phyloP scores from a whole-genome alignment of 129 eudicot species.

The Tagetes patula region DNA sequence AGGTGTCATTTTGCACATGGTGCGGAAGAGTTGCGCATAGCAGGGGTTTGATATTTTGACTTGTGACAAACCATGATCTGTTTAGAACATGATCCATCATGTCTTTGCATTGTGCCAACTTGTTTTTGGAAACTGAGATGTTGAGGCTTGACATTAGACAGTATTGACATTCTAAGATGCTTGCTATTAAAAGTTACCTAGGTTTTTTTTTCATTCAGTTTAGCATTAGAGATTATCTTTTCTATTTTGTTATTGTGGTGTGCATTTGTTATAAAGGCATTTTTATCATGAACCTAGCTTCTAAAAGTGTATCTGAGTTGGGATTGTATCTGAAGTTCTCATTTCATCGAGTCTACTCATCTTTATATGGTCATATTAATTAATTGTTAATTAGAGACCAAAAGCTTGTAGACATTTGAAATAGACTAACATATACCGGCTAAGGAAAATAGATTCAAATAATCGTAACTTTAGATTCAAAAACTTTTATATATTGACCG shows the following conservation, averaged over 20 bases:
- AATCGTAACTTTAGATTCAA: too few species aligned
- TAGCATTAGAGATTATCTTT: slow-evolving; percentile 12
- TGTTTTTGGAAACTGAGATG: slow-evolving; percentile 28
- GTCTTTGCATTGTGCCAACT: slow-evolving; percentile 16
- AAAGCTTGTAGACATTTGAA: too few species aligned
- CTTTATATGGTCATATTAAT: too few species aligned
- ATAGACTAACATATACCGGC: too few species aligned
- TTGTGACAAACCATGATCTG: slow-evolving; percentile 5
- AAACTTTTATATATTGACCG: too few species aligned
- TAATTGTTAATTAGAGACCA: too few species aligned
- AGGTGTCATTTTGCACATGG: slow-evolving; percentile 98
- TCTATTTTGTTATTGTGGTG: not conserved
- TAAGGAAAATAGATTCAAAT: too few species aligned
- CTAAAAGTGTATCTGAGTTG: not conserved
- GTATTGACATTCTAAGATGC: slow-evolving; percentile 15
- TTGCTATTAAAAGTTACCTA: slow-evolving; percentile 7
- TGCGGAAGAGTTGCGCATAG: slow-evolving; percentile 63
- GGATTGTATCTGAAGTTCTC: not conserved
- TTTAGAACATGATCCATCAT: slow-evolving; percentile 16
- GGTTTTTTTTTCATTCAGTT: not conserved
- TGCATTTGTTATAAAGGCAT: not conserved
- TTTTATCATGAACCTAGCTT: not conserved
- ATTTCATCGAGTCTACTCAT: too few species aligned
- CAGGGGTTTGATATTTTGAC: slow-evolving; percentile 40
- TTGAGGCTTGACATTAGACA: slow-evolving; percentile 23